Evolutionary conservation across 305 asterid genomes (phyloP).

Genomic region (Coffea humblotiana): DNA sequence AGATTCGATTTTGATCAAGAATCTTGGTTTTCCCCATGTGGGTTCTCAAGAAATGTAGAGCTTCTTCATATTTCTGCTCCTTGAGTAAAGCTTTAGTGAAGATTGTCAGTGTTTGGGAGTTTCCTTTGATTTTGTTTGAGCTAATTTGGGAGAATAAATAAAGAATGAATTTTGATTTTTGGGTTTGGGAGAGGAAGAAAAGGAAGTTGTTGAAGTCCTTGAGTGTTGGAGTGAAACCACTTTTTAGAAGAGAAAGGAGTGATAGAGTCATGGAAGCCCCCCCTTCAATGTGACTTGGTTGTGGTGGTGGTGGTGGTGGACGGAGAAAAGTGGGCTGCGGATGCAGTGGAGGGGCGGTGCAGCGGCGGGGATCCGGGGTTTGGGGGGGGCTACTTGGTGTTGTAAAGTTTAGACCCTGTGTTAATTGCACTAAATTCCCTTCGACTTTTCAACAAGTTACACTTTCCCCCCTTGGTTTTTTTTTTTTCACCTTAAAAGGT

Average conservation of each 20-base stretch:
- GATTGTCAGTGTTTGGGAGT: slow-evolving; percentile 43
- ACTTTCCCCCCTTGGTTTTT: too few relatives aligned
- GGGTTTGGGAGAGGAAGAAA: slow-evolving; percentile 41
- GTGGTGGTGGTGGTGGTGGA: neutral
- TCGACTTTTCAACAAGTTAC: too few relatives aligned
- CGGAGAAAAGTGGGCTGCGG: neutral
- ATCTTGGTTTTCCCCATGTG: slow-evolving; percentile 30
- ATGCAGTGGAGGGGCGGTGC: neutral
- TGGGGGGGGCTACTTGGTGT: neutral
- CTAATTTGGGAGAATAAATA: slow-evolving; percentile 47
- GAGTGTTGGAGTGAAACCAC: slow-evolving; percentile 55
- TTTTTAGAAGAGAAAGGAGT: slow-evolving; percentile 44
- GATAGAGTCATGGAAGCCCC: slow-evolving; percentile 1
- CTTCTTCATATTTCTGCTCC: slow-evolving; percentile 50
- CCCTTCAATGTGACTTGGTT: neutral
- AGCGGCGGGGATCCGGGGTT: neutral
- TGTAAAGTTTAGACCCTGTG: too few relatives aligned
- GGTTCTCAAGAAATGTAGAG: slow-evolving; percentile 46
- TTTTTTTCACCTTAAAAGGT: too few relatives aligned
- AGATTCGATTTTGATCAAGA: slow-evolving; percentile 35
- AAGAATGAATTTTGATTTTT: slow-evolving; percentile 46
- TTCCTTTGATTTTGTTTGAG: slow-evolving; percentile 38
- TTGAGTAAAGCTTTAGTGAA: slow-evolving; percentile 50
- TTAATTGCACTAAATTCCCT: too few relatives aligned
- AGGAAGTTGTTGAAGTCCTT: slow-evolving; percentile 57